Conservation (phyloP, 768 basidiomycete species). For the Mycena floridula region DNA sequence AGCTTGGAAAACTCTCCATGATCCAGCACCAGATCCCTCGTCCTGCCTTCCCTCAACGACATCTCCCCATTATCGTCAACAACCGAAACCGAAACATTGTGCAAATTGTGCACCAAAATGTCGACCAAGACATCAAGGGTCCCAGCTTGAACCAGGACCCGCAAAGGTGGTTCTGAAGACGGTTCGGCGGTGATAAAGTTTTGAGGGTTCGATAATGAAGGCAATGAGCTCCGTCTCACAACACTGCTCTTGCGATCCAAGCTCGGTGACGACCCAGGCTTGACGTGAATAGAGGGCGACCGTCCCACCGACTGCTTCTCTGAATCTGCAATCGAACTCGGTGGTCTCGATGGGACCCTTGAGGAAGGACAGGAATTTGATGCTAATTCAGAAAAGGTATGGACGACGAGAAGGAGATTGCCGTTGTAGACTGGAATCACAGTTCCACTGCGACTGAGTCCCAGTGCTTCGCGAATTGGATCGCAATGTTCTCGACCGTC, state of each 20-base stretch:
- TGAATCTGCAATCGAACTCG: slow-evolving; percentile 50
- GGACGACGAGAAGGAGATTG: slow-evolving; percentile 62
- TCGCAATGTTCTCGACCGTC: slow-evolving; percentile 25
- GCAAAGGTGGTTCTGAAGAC: slow-evolving; percentile 63
- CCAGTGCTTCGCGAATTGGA: slow-evolving; percentile 15
- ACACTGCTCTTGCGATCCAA: slow-evolving; percentile 74
- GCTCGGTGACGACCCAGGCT: slow-evolving; percentile 59
- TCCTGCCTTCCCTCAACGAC: slow-evolving; percentile 67
- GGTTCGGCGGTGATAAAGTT: slow-evolving; percentile 56
- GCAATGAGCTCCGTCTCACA: slow-evolving; percentile 70
- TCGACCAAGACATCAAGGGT: slow-evolving; percentile 71
- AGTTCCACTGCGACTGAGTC: slow-evolving; percentile 48
- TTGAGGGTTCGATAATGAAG: slow-evolving; percentile 62
- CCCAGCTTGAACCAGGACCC: slow-evolving; percentile 65
- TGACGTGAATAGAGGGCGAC: slow-evolving; percentile 74
- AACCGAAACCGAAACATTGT: slow-evolving; percentile 71
- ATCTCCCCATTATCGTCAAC: slow-evolving; percentile 87
- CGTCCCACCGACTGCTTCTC: slow-evolving; percentile 42
- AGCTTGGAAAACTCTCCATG: slow-evolving; percentile 64
- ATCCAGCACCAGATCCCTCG: slow-evolving; percentile 68
- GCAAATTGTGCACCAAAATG: slow-evolving; percentile 71
- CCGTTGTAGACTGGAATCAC: slow-evolving; percentile 71
- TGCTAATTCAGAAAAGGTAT: slow-evolving; percentile 58
- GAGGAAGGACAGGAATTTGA: slow-evolving; percentile 52
- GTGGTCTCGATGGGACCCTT: slow-evolving; percentile 60